phyloP scores from a whole-genome alignment of 2,329 filamentous ascomycete species.

The Capronia coronata region DNA sequence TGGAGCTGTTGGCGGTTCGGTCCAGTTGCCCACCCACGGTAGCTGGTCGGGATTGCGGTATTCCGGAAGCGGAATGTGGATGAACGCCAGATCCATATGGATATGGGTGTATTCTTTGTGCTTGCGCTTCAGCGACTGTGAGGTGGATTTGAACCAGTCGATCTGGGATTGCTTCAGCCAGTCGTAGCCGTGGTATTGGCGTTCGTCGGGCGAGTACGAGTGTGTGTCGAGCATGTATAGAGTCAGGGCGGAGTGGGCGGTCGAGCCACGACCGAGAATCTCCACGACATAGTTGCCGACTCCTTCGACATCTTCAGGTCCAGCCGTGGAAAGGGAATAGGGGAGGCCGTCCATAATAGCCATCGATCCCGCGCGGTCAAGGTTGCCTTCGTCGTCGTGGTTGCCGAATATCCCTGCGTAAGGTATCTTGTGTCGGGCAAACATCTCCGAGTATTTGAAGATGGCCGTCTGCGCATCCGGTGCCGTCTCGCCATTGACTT shows the following conservation, averaged over 20 bases:
- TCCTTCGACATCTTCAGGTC: constrained; percentile 76
- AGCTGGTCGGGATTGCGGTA: constrained; percentile 60
- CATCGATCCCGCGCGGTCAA: constrained; percentile 76
- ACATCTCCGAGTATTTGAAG: constrained; percentile 81
- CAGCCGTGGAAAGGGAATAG: constrained; percentile 78
- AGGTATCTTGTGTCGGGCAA: constrained; percentile 81
- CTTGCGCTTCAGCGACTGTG: constrained; percentile 64
- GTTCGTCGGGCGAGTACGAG: constrained; percentile 82
- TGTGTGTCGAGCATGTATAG: constrained; percentile 95
- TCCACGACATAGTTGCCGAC: constrained; percentile 95
- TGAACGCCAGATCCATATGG: constrained; percentile 93
- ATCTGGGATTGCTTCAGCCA: constrained; percentile 95
- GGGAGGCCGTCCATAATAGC: constrained; percentile 76
- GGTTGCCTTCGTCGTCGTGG: constrained; percentile 85
- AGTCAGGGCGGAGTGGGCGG: constrained; percentile 82
- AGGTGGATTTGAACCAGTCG: constrained; percentile 82
- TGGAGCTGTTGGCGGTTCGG: constrained; percentile 80
- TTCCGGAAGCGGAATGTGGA: constrained; percentile 93
- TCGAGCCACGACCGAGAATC: constrained; percentile 70
- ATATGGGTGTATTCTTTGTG: constrained; percentile 82
- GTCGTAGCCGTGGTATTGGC: constrained; percentile 85
- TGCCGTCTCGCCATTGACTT: constrained; percentile 89
- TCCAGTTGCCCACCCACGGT: constrained; percentile 61
- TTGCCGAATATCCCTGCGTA: constrained; percentile 96
- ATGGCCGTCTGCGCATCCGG: constrained; percentile 88